A percentile compares a stretch with the other conserved stretches of the same genome.
Evolutionary conservation across 2,329 filamentous ascomycete genomes (phyloP).

Genomic region (Knufia petricola): DNA sequence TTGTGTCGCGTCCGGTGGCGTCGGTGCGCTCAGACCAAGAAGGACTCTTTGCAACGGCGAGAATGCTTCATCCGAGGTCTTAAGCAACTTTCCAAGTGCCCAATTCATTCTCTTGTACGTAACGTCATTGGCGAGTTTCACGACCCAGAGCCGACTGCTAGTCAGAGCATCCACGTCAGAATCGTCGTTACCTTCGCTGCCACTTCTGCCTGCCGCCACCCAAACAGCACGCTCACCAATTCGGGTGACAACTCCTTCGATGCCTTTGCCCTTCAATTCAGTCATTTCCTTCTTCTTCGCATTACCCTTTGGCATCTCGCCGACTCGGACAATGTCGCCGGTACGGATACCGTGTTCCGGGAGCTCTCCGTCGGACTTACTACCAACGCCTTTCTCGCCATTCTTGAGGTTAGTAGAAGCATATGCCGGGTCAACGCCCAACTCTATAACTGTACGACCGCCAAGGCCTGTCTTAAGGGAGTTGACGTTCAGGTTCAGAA

Average conservation of each 20-base stretch:
- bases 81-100: constrained; percentile 51
- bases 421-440: constrained; percentile 61
- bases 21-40: constrained; percentile 49
- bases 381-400: constrained; percentile 9
- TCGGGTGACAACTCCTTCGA: constrained; percentile 39
- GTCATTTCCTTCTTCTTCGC: constrained; percentile 26
- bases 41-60: constrained; percentile 51
- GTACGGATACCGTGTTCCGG: constrained; percentile 39
- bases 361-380: constrained; percentile 23
- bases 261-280: constrained; percentile 26
- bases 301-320: constrained; percentile 30
- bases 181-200: constrained; percentile 25
- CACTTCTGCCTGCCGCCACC: constrained; percentile 36
- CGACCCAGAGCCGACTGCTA: constrained; percentile 51
- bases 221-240: constrained; percentile 34
- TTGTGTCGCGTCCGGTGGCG: constrained; percentile 36
- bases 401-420: constrained; percentile 29
- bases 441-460: constrained; percentile 80
- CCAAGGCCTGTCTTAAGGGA: constrained; percentile 81
- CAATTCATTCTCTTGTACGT: constrained; percentile 58
- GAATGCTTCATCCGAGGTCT: constrained; percentile 45
- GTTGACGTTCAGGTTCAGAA: constrained; percentile 43
- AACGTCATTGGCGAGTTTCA: constrained; percentile 58
- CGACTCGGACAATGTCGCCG: constrained; percentile 39
- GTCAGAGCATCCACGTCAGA: constrained; percentile 42